phyloP scores from a whole-genome alignment of 306 rosid species.

The Heteromeles arbutifolia region DNA sequence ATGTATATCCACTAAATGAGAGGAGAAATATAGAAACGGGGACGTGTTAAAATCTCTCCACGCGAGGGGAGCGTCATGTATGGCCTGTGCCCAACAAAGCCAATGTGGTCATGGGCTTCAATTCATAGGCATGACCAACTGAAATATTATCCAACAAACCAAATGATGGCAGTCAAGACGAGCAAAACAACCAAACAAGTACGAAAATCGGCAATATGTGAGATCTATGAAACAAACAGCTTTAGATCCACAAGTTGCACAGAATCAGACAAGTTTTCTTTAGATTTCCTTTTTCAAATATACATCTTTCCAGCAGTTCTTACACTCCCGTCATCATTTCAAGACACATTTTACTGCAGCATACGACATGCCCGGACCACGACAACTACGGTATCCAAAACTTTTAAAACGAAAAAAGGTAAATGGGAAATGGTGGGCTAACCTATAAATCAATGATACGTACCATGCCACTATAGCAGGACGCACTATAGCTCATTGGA shows the following conservation, averaged over 20 bases:
- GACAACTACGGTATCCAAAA: slow-evolving; percentile 2
- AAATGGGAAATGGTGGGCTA: slow-evolving; percentile 17
- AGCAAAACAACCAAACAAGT: not conserved
- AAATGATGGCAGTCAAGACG: not conserved
- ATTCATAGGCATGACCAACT: not conserved
- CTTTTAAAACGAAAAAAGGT: not conserved
- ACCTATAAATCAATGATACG: slow-evolving; percentile 34
- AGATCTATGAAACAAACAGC: not conserved
- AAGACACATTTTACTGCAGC: slow-evolving; percentile 20
- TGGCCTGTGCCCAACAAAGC: not conserved
- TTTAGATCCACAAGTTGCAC: not conserved
- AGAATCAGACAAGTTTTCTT: slow-evolving; percentile 13
- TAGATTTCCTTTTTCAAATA: slow-evolving; percentile 1
- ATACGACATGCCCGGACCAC: slow-evolving; percentile 15
- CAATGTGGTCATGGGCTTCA: not conserved
- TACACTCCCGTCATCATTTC: slow-evolving; percentile 10
- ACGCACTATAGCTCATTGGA: slow-evolving; percentile 23
- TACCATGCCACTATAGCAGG: slow-evolving; percentile 31
- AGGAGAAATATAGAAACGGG: no score
- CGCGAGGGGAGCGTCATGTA: not conserved
- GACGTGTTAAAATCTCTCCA: no score
- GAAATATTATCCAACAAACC: not conserved
- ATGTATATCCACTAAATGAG: no score
- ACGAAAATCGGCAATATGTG: not conserved
- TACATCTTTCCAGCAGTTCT: slow-evolving; percentile 10